Evolutionary conservation across 1,284 basidiomycete species (phyloP).

Genomic region (Melampsora abietis-canadensis): DNA sequence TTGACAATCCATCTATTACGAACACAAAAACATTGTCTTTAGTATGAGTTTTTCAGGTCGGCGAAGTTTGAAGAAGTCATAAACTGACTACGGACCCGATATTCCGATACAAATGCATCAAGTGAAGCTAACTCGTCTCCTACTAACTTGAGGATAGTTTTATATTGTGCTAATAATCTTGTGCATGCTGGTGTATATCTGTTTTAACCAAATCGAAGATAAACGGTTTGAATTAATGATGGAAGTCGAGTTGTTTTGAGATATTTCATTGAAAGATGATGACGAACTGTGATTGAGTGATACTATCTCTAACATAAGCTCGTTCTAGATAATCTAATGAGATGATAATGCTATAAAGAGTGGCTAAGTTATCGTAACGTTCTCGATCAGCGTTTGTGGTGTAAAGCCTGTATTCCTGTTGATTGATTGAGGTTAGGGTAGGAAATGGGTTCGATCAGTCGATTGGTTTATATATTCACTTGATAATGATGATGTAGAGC

Average conservation of each 20-base stretch:
- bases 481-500: neutral
- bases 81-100: constrained; percentile 63
- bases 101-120: constrained; percentile 86
- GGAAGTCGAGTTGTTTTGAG: neutral
- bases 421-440: neutral
- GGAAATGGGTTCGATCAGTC: neutral
- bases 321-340: constrained; percentile 90
- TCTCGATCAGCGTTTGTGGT: constrained; percentile 84
- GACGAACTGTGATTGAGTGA: constrained; percentile 80
- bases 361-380: constrained; percentile 80
- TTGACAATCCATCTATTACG: constrained; percentile 79
- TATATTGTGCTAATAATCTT: constrained; percentile 86
- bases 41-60: neutral
- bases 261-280: neutral
- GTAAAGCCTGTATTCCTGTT: constrained; percentile 82
- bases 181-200: constrained; percentile 96
- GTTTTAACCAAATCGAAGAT: constrained; percentile 48
- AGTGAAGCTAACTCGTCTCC: constrained; percentile 75
- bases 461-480: neutral
- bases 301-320: constrained; percentile 88
- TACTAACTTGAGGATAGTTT: constrained; percentile 91
- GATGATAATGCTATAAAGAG: constrained; percentile 85
- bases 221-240: neutral
- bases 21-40: neutral
- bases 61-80: no score